Evolutionary conservation across 495 filamentous ascomycete species (phyloP).

Genomic region (Neurospora sublineolata): DNA sequence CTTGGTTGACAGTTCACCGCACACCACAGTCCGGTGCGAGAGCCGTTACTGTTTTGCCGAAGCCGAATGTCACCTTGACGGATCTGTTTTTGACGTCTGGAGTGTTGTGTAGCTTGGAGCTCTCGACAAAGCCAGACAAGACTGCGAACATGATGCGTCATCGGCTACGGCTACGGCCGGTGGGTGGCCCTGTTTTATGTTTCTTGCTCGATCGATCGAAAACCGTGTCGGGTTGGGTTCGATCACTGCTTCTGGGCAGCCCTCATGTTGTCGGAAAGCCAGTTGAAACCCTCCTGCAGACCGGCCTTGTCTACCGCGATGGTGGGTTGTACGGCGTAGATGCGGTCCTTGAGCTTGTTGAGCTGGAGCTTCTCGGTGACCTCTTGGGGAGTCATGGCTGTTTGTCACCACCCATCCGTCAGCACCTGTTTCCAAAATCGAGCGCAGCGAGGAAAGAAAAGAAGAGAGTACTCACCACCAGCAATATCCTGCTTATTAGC

Average conservation of each 20-base stretch:
- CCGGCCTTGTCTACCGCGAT: slow-evolving; percentile 90
- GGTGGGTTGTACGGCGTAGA: slow-evolving; percentile 94
- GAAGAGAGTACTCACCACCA: slow-evolving; percentile 50
- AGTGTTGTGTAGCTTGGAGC: too few relatives aligned
- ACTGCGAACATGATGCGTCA: too few relatives aligned
- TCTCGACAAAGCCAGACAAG: too few relatives aligned
- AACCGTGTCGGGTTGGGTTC: not conserved
- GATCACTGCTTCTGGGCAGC: not conserved
- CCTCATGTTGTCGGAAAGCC: slow-evolving; percentile 93
- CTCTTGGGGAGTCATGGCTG: slow-evolving; percentile 79
- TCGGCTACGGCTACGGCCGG: too few relatives aligned
- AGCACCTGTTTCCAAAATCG: too few relatives aligned
- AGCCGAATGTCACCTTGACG: too few relatives aligned
- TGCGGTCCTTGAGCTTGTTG: slow-evolving; percentile 74
- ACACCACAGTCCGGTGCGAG: too few relatives aligned
- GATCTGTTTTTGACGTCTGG: too few relatives aligned
- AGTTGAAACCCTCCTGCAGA: slow-evolving; percentile 83
- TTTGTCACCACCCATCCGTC: not conserved
- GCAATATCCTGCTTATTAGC: slow-evolving; percentile 95
- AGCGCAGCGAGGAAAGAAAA: not conserved
- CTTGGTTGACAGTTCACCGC: too few relatives aligned
- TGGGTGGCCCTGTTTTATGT: not conserved
- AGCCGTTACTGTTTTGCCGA: too few relatives aligned
- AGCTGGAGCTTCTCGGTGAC: slow-evolving; percentile 79
- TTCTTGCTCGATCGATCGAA: not conserved